Evolutionary conservation across 257 asterid genomes (phyloP), one percentile per base, ranked within the genome.

Genomic region (Ophiorrhiza pumila): DNA sequence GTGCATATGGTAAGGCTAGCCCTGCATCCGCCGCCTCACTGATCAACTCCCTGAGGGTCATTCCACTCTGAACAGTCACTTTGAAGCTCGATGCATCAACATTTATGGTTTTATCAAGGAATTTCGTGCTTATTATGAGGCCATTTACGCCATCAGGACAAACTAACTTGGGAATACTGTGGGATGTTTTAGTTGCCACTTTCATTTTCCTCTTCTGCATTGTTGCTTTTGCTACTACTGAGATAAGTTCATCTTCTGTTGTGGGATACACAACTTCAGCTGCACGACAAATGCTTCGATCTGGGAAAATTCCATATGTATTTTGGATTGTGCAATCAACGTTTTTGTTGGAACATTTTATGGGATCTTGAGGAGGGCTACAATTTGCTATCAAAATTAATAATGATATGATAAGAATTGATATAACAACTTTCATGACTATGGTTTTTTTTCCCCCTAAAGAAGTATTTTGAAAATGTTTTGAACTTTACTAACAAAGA

Each of bases 141-240:
- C 84, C 32, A 11, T 71, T 67, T 1, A 57, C 82, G 34, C 86
- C 95, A 34, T 57, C 90, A 0, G 88, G 90, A 69, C 90, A 89
- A 27, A 80, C 87, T 75, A 87, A 75, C 78, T 89, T 87, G 13
- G 95, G 90, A 1, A 89, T 85, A 77, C 89, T 89, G 76, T 89
- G 95, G 23, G 95, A 89, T 75, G 64, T 79, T 4, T 83, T 81
- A 0, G 89, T 89, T 2, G 71, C 85, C 6, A 84, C 92, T 63
- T 80, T 89, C 55, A 89, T 81, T 50, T 83, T 83, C 35, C 52
- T 65, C n/a, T 43, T 74, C 42, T 69, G 41, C 73, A 13, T 66
- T 22, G 87, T 65, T 4, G 88, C 89, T 2, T 69, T 65, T 1
- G 87, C 90, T 11, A 88, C 83, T 1, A 81, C 81, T 0, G 86